Percentiles rank a stretch among this genome's conserved stretches.
phyloP scores from a whole-genome alignment of 352 stramenopile genomes.

The Saprolegnia diclina region DNA sequence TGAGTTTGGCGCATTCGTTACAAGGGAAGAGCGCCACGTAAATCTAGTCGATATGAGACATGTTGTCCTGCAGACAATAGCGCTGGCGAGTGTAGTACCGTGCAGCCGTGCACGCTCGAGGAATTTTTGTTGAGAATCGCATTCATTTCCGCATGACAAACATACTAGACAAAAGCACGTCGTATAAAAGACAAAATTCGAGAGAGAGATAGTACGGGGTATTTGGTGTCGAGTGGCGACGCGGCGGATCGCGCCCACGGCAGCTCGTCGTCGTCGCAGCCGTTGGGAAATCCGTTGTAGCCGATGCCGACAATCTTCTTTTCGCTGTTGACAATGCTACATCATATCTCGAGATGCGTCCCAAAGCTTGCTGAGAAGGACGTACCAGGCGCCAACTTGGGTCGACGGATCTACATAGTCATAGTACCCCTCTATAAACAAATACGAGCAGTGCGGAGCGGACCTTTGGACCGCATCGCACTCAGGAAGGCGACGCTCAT shows the following conservation, averaged over 20 bases:
- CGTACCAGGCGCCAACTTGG: conserved; percentile 93
- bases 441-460: not conserved
- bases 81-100: conserved; percentile 36
- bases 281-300: conserved; percentile 98
- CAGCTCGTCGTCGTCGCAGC: conserved; percentile 92
- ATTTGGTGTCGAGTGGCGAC: conserved; percentile 91
- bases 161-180: conserved; percentile 67
- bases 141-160: conserved; percentile 99
- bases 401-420: conserved; percentile 86
- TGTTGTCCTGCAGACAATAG: not conserved
- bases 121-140: conserved; percentile 98
- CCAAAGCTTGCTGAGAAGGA: not conserved
- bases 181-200: not conserved
- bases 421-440: no score
- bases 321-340: conserved; percentile 91
- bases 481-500: conserved; percentile 99
- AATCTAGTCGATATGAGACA: conserved; percentile 49
- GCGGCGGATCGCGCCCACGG: conserved; percentile 86
- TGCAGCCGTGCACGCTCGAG: conserved; percentile 88
- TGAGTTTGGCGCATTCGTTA: conserved; percentile 98
- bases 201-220: conserved; percentile 51
- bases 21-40: conserved; percentile 99
- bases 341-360: no score
- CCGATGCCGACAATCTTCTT: conserved; percentile 97
- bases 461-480: conserved; percentile 97